These are phyloP conservation scores for Aegilops bicornis DNA, from an alignment of 176 grass and related monocot genomes.

Conservation along the genomic window DNA sequence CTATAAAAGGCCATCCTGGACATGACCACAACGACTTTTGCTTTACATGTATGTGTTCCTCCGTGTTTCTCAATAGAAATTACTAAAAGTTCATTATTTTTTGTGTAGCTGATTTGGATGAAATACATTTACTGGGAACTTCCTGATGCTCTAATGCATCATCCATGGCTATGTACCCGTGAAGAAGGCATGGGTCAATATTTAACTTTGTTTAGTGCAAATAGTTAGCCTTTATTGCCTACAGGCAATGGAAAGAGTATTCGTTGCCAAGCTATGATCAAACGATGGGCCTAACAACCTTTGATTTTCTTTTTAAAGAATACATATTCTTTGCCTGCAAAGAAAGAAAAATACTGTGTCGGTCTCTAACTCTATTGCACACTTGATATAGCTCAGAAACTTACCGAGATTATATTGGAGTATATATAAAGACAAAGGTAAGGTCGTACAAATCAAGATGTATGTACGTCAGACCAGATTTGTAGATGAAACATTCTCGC, in stretches of 20 bases:
- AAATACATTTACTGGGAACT: neutral
- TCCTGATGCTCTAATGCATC: neutral
- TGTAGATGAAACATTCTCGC: too few relatives aligned
- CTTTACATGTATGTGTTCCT: neutral
- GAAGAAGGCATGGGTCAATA: neutral
- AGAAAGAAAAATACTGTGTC: neutral
- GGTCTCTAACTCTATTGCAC: neutral
- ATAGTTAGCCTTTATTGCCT: neutral
- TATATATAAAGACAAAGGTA: neutral
- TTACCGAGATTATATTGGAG: neutral
- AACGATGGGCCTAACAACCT: neutral
- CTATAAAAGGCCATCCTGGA: too few relatives aligned
- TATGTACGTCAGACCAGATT: neutral
- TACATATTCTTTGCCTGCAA: neutral
- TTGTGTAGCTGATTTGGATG: neutral
- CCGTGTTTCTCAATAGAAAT: too few relatives aligned
- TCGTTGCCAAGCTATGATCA: neutral
- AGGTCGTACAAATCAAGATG: neutral
- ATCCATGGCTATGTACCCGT: neutral
- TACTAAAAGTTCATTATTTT: too few relatives aligned
- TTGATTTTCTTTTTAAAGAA: neutral
- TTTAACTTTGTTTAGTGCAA: neutral
- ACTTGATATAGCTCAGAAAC: neutral
- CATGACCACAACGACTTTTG: too few relatives aligned
- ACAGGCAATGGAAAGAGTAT: neutral